Base-by-base conservation (phyloP, 2,329 filamentous ascomycete species). In the Neopestalotiopsis clavispora region DNA sequence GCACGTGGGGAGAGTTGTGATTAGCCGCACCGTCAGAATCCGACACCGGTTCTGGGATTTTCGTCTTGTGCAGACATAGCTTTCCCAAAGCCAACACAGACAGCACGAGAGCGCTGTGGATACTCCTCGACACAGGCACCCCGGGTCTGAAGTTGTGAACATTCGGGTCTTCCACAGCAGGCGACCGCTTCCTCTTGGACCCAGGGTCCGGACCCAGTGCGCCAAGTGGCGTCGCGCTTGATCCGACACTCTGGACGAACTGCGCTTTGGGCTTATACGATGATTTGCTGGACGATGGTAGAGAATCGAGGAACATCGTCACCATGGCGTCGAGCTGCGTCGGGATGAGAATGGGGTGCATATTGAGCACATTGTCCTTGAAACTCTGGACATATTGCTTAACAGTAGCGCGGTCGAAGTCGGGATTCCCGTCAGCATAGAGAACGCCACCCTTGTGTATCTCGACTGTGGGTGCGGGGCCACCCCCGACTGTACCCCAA, bases 71-170 rank as follows among this genome's bases (percentile, higher is more conserved):
- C 9, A 84, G 78, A 74, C 93, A 95, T 13, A 98, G 92, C 75
- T 94, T 94, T 20, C 96, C 96, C 5, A 99, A 83, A 0, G 95
- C 95, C 67, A 98, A 85, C 1, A 97, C 89, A 4, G 95, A 85
- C 2, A 98, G 85, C 1, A 98, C 89, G 52, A 98, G 86, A 0
- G 94, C 94, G 73, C 93, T 97, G 66, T 90, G 87, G 17, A 96
- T 90, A 7, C 92, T 94, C 66, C 91, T 85, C 72, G 86, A 87
- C 14, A 40, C 59, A 2, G 89, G 89, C 68, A 83, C 83, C 3
- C 84, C 83, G 6, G 82, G 80, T 72, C 85, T 86, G 58, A 74
- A 78, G 70, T 77, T 83, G 69, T 67, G 72, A 63, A 74, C 71
- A 42, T 69, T 74, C 70, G 73, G 74, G 68, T 80, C 76, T 14